A percentile compares a stretch with the other conserved stretches of the same genome.
Conservation (phyloP, 495 filamentous ascomycete species). For the Neurospora terricola region DNA sequence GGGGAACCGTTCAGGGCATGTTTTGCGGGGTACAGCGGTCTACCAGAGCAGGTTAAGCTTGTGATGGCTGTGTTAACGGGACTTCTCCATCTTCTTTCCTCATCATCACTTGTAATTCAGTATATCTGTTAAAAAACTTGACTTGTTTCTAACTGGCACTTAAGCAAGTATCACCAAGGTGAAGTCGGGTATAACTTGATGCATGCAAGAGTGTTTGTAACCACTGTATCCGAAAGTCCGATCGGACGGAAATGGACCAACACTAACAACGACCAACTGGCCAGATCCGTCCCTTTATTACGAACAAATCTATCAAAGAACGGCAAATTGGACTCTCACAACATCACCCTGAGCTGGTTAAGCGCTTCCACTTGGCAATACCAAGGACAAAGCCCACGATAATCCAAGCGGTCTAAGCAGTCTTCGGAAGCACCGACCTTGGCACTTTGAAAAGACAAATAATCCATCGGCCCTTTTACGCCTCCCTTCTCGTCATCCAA, state of each 20-base stretch:
- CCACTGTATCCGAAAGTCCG: not conserved
- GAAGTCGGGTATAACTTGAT: not conserved
- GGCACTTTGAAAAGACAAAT: not conserved
- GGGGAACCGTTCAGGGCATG: not conserved
- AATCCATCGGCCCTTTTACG: not conserved
- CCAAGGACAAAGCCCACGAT: not conserved
- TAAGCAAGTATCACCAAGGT: not conserved
- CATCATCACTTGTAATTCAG: not conserved
- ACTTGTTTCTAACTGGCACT: not conserved
- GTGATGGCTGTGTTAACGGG: not conserved
- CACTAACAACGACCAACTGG: not conserved
- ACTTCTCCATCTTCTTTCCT: not conserved
- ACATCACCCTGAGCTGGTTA: not conserved
- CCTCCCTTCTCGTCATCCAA: not conserved
- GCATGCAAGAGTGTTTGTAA: not conserved
- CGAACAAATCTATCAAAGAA: not conserved
- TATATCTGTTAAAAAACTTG: not conserved
- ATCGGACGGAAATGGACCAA: not conserved
- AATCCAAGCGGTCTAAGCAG: not conserved
- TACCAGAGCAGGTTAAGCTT: not conserved
- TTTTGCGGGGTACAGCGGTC: not conserved
- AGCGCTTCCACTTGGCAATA: not conserved
- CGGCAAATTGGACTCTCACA: not conserved
- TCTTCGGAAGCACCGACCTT: not conserved
- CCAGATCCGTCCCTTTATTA: not conserved